Evolutionary conservation across 2,329 filamentous ascomycete species (phyloP), one percentile per base, ranked within the genome.

Genomic region (Sporothrix dimorphospora): DNA sequence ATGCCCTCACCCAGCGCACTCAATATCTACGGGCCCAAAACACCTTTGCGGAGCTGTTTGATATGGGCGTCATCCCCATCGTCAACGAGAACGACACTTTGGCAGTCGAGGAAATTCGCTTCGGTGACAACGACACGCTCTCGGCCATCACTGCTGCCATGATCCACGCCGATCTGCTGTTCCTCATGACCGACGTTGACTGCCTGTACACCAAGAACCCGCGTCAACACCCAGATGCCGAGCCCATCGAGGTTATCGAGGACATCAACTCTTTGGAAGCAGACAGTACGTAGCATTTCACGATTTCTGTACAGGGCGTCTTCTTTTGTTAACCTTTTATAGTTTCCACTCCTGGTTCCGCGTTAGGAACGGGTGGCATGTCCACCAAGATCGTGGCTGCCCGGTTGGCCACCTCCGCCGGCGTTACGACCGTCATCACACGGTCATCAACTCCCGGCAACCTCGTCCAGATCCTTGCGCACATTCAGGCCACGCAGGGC

Each of bases 21-120:
- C 92, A 97, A 85, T 99, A 98, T 80, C 87, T 94, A 75, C 99
- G 99, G 83, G 96, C 96, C 0, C 94, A 98, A 82, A 98, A 97
- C 79, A 98, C 96, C 0, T 93, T 99, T 80, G 88, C 90, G 69
- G 94, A 97, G 81, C 87, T 98, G 63, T 84, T 99, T 21, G 91
- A 94, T 78, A 96, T 98, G 91, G 94, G 94, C 1, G 95, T 98
- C 34, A 97, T 99, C 75, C 96, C 96, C 11, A 98, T 99, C 77
- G 96, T 99, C 75, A 99, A 99, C 78, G 96, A 99, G 83, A 99
- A 99, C 81, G 96, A 99, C 81, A 99, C 96, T 2, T 84, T 99
- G 71, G 94, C 94, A 30, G 96, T 99, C 75, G 93, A 95, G 59
- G 96, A 99, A 87, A 99, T 99, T 83, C 98, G 98, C 85, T 99